phyloP scores from a whole-genome alignment of 1,139 yeast genomes.

The Suhomyces chickasaworum region DNA sequence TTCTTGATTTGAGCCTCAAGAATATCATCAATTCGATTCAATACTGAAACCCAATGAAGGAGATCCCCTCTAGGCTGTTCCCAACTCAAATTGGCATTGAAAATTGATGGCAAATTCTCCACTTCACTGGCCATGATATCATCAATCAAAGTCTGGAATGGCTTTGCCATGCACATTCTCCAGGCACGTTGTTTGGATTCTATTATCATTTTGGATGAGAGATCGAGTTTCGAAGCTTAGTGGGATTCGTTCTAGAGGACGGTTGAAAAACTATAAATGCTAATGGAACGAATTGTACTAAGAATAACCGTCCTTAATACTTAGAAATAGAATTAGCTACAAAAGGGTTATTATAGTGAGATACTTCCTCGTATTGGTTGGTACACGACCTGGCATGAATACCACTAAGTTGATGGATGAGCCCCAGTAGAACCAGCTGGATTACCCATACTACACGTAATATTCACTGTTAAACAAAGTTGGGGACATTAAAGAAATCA shows the following conservation, averaged over 20 bases:
- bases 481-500: too few species aligned
- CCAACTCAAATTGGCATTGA: conserved; percentile 48
- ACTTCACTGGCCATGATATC: conserved; percentile 32
- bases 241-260: neutral
- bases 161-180: conserved; percentile 35
- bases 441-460: neutral
- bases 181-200: conserved; percentile 35
- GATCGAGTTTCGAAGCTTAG: neutral
- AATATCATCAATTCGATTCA: conserved; percentile 73
- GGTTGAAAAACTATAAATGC: conserved; percentile 1
- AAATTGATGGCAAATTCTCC: conserved; percentile 34
- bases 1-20: conserved; percentile 55
- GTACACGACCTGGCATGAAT: neutral
- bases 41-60: conserved; percentile 73
- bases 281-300: neutral
- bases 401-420: too few species aligned
- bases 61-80: conserved; percentile 72
- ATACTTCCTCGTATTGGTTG: neutral
- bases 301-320: neutral
- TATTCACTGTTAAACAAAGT: too few species aligned
- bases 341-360: conserved; percentile 1
- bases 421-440: too few species aligned
- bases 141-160: conserved; percentile 42
- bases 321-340: neutral
- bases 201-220: conserved; percentile 36